phyloP scores from a whole-genome alignment of 129 eudicot genomes.

The Arctium lappa region DNA sequence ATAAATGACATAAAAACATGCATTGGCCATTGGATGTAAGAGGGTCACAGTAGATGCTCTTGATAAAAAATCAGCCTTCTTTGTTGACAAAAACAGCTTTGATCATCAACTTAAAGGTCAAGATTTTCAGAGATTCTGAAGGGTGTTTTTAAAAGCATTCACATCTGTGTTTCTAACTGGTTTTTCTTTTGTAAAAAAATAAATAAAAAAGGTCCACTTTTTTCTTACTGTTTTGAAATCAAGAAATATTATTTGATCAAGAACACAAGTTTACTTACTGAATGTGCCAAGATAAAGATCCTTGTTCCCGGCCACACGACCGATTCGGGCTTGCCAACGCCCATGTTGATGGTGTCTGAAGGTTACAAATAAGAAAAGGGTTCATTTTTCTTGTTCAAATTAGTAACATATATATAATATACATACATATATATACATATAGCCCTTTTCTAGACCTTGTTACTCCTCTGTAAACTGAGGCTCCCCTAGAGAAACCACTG shows the following conservation, averaged over 20 bases:
- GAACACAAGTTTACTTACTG: conserved; percentile 47
- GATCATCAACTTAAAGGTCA: conserved; percentile 33
- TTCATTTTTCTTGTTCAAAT: neutral
- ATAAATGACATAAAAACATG: conserved; percentile 38
- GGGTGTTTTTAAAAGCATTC: conserved; percentile 15
- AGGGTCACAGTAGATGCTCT: conserved; percentile 37
- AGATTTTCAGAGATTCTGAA: conserved; percentile 36
- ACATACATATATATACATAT: neutral
- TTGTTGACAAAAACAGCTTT: conserved; percentile 42
- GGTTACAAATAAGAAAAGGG: neutral
- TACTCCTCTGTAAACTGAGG: conserved; percentile 93
- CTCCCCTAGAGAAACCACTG: conserved; percentile 97
- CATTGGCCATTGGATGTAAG: conserved; percentile 35
- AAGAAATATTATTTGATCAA: neutral
- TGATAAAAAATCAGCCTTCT: conserved; percentile 21
- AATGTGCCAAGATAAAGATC: conserved; percentile 92
- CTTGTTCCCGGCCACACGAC: conserved; percentile 92
- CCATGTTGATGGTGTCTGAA: conserved; percentile 95
- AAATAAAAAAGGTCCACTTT: neutral
- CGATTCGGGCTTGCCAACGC: conserved; percentile 94
- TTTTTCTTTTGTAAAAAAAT: neutral
- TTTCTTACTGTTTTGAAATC: neutral
- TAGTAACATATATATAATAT: neutral
- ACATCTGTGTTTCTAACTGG: conserved; percentile 16
- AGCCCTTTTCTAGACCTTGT: conserved; percentile 55